Conservation (phyloP, 2,329 filamentous ascomycete genomes). For the Paraphaeosphaeria minitans region DNA sequence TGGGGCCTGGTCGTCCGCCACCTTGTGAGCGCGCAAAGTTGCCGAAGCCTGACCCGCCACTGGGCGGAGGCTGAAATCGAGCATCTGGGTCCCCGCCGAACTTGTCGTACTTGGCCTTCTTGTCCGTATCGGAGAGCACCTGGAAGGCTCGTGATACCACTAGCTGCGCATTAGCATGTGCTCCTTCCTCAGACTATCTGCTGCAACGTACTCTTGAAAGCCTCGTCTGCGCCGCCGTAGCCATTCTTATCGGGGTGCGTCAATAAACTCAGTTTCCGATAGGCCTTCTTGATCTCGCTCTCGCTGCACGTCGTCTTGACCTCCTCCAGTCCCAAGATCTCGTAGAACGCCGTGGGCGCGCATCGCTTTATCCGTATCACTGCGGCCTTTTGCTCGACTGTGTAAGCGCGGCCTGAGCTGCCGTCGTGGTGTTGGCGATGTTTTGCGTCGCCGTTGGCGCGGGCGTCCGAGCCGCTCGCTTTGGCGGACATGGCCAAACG, state of each 20-base stretch:
- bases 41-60: constrained; percentile 66
- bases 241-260: constrained; percentile 99
- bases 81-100: constrained; percentile 93
- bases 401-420: constrained; percentile 77
- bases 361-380: constrained; percentile 89
- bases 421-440: constrained; percentile 74
- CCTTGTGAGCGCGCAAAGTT: constrained; percentile 58
- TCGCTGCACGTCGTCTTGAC: constrained; percentile 72
- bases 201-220: constrained; percentile 75
- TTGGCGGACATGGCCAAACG: constrained; percentile 48
- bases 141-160: constrained; percentile 94
- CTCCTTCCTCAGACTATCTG: constrained; percentile 2
- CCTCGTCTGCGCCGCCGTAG: constrained; percentile 92
- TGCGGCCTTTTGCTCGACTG: constrained; percentile 86
- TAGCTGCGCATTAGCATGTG: constrained; percentile 31
- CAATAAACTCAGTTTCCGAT: constrained; percentile 88
- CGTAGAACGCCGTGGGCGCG: constrained; percentile 87
- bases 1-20: constrained; percentile 60
- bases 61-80: constrained; percentile 69
- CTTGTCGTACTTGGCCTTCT: constrained; percentile 84
- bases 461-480: constrained; percentile 51
- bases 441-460: constrained; percentile 45
- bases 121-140: constrained; percentile 89
- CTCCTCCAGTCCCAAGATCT: constrained; percentile 79
- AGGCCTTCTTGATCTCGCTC: constrained; percentile 94